Conservation (phyloP, 345 rosid genomes). For the Syzygium aqueum region DNA sequence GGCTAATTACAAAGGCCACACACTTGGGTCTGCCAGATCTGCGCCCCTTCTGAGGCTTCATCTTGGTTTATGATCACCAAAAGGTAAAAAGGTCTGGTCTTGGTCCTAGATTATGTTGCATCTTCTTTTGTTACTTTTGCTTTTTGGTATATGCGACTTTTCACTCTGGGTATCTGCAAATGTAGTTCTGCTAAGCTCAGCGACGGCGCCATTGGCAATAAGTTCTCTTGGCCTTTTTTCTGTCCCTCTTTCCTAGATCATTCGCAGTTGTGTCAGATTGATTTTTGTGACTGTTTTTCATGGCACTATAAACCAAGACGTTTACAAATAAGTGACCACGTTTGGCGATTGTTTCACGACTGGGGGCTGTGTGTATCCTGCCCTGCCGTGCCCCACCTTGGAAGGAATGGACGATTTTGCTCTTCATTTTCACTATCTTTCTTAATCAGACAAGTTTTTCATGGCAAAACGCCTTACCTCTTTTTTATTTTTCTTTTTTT, state of each 20-base stretch:
- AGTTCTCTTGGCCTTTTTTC: background rate
- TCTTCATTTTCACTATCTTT: background rate
- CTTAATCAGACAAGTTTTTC: background rate
- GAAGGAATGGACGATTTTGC: background rate
- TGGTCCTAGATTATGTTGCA: background rate
- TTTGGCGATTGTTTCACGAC: background rate
- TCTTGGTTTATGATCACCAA: background rate
- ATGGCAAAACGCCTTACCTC: background rate
- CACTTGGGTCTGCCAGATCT: background rate
- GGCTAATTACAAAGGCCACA: slow-evolving; percentile 21
- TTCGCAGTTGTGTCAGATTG: background rate
- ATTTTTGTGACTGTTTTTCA: background rate
- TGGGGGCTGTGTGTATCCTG: background rate
- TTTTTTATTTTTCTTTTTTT: too few species aligned
- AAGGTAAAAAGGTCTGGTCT: background rate
- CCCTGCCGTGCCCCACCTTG: background rate
- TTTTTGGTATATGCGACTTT: background rate
- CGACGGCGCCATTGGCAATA: background rate
- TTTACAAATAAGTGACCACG: background rate
- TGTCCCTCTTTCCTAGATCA: background rate
- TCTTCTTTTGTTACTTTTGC: background rate
- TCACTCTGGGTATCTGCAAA: background rate
- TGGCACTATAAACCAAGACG: background rate
- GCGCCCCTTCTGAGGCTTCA: background rate
- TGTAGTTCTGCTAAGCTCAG: background rate